Percentiles rank a stretch among this genome's conserved stretches.
These are phyloP conservation scores for Rhodotorula sp. DNA, from an alignment of 1,284 basidiomycete species.

Conservation along the genomic window DNA sequence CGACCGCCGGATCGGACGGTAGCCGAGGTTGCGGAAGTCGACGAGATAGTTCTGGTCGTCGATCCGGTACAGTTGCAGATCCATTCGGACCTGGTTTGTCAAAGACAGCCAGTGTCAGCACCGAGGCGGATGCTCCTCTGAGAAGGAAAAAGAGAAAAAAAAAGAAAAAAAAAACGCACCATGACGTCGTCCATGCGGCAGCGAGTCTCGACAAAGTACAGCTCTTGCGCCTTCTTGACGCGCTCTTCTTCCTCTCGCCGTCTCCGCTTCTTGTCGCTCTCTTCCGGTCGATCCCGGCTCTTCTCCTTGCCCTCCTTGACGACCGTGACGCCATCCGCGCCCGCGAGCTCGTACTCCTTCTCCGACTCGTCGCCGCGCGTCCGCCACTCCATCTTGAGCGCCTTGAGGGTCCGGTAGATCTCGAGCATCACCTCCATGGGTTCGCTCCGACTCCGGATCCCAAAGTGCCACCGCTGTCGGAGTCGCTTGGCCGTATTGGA, in stretches of 20 bases:
- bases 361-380: conserved; percentile 30
- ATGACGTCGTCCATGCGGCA: conserved; percentile 86
- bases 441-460: conserved; percentile 87
- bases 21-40: conserved; percentile 95
- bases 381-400: conserved; percentile 94
- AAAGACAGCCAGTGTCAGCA: background rate
- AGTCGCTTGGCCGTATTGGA: conserved; percentile 23
- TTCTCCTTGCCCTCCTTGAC: conserved; percentile 31
- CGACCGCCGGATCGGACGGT: conserved; percentile 60
- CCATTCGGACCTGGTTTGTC: conserved; percentile 76
- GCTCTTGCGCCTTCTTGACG: conserved; percentile 54
- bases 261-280: conserved; percentile 49
- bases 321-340: conserved; percentile 47
- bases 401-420: conserved; percentile 88
- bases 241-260: conserved; percentile 52
- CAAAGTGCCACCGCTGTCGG: conserved; percentile 84
- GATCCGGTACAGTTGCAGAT: conserved; percentile 92
- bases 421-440: conserved; percentile 99
- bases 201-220: conserved; percentile 93
- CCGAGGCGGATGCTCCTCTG: background rate
- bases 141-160: background rate
- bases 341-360: conserved; percentile 24
- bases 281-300: conserved; percentile 19
- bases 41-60: conserved; percentile 95
- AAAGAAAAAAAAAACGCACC: too few species aligned